A percentile compares a stretch with the other conserved stretches of the same genome.
These are phyloP conservation scores for Rhizophagus clarus DNA, from an alignment of 192 early-diverging fungal species.

Conservation along the genomic window DNA sequence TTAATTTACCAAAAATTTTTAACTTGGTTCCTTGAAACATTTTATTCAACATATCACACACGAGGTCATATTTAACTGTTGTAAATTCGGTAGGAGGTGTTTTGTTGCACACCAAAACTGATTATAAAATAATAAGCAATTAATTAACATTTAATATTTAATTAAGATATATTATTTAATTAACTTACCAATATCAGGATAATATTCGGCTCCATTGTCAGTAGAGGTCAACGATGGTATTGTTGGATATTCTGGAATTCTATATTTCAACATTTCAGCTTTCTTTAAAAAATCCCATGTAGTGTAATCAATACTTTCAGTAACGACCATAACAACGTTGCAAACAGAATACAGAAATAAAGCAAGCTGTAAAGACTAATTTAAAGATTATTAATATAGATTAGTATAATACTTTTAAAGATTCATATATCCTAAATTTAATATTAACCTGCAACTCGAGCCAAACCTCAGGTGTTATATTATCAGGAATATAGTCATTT, in stretches of 20 bases:
- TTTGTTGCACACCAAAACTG: slow-evolving; percentile 46
- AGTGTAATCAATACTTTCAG: slow-evolving; percentile 41
- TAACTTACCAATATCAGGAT: slow-evolving; percentile 44
- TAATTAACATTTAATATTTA: neutral
- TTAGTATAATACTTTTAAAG: neutral
- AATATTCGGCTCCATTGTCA: slow-evolving; percentile 34
- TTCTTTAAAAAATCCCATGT: slow-evolving; percentile 36
- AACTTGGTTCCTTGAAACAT: slow-evolving; percentile 38
- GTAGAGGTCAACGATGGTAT: slow-evolving; percentile 21
- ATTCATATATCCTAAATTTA: neutral
- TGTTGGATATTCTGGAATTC: slow-evolving; percentile 42
- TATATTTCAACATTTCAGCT: slow-evolving; percentile 46
- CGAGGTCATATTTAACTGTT: slow-evolving; percentile 21
- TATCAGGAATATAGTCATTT: slow-evolving; percentile 32
- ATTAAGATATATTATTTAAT: neutral
- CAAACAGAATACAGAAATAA: slow-evolving; percentile 62
- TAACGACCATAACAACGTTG: slow-evolving; percentile 62
- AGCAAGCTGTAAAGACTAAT: slow-evolving; percentile 50
- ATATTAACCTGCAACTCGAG: slow-evolving; percentile 29
- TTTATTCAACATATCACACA: slow-evolving; percentile 19
- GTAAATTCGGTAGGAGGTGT: slow-evolving; percentile 34
- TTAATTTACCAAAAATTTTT: slow-evolving; percentile 37
- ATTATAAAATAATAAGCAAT: neutral
- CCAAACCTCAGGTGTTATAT: slow-evolving; percentile 41
- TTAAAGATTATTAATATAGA: neutral